Evolutionary conservation across 345 rosid genomes (phyloP).

Genomic region (Brassica carinata): DNA sequence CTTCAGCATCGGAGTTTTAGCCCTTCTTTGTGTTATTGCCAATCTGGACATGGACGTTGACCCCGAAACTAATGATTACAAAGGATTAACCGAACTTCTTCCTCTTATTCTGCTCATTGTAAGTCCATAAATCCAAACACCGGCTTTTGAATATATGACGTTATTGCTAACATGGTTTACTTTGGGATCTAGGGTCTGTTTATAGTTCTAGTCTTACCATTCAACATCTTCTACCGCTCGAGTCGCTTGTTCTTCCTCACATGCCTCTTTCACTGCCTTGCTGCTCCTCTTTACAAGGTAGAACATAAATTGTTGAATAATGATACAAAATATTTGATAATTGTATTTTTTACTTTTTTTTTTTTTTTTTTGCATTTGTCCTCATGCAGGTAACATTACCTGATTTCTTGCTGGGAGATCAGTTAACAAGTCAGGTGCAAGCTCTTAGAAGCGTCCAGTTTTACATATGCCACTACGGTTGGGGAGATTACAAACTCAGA

Average conservation of each 20-base stretch:
- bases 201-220: constrained; percentile 34
- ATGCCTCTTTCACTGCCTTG: constrained; percentile 40
- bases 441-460: constrained; percentile 71
- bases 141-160: background rate
- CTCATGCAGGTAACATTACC: constrained; percentile 60
- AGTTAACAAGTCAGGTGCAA: constrained; percentile 78
- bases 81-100: constrained; percentile 52
- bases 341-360: background rate
- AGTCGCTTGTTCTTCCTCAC: constrained; percentile 44
- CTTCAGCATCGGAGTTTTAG: constrained; percentile 51
- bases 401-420: constrained; percentile 71
- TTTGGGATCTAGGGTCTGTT: constrained; percentile 32
- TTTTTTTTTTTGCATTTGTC: background rate
- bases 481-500: constrained; percentile 60
- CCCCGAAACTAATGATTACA: constrained; percentile 46
- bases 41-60: constrained; percentile 66
- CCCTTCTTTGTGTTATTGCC: constrained; percentile 51
- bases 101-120: constrained; percentile 47
- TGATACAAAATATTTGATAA: background rate
- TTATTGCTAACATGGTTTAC: background rate
- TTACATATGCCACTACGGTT: constrained; percentile 72
- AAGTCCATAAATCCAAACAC: constrained; percentile 20
- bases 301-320: background rate
- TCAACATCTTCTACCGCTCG: constrained; percentile 42
- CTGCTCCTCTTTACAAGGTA: constrained; percentile 41